Evolutionary conservation across 1,284 basidiomycete genomes (phyloP), one percentile per base, ranked within the genome.

Genomic region (Pseudozyma thailandica): DNA sequence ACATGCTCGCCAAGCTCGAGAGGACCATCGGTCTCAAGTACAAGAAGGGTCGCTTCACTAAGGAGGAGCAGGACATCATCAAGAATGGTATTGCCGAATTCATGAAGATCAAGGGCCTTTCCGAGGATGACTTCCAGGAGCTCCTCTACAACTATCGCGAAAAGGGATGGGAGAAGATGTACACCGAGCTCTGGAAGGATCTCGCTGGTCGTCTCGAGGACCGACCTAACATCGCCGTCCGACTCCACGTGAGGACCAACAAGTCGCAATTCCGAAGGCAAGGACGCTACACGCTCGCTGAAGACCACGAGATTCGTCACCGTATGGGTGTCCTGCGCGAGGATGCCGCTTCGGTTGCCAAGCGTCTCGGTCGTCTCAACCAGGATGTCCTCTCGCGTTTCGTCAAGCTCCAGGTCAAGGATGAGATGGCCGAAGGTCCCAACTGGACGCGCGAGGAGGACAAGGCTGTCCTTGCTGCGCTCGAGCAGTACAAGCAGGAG

Each of bases 161-260:
- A 23, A 58, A 48, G 44, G 57, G 57, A 25, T 71, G 68, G 68
- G 68, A 64, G 46, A 55, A 30, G 50, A 56, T 57, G 59, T 65
- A 63, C 58, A 68, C 61, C 28, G 70, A 68, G 64, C 70, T 73
- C 50, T 73, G 66, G 65, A 70, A 73, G 55, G 60, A 63, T 20
- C 53, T 68, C 21, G 59, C 70, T 41, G 70, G 60, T 26, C 51
- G 57, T 26, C 65, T 73, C 31, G 49, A 61, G 2, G 58, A 43
- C 30, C 60, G 71, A 8, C 55, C 71, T 57, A 73, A 73, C 61
- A 69, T 69, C 18, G 53, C 64, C 20, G 71, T 73, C 4, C 64
- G 71, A 18, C 20, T 64, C 21, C 71, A 69, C 61, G 50, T 73
- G 35, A 53, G 61, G 26, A 64, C 58, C 52, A 56, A 61, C 59